phyloP scores from a whole-genome alignment of 768 basidiomycete species.

The Astraeus odoratus region DNA sequence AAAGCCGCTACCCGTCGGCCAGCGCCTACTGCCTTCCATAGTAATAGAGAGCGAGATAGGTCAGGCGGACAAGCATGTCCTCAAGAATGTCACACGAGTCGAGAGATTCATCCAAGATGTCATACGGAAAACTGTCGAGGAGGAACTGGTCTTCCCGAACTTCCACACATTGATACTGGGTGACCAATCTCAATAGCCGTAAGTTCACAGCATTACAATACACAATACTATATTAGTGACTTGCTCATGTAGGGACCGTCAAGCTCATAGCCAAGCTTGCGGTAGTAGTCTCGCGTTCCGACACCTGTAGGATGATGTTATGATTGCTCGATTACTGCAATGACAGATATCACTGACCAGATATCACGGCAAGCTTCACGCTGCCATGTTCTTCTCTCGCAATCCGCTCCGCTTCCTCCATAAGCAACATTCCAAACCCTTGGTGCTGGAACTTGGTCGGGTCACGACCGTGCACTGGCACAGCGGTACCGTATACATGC shows the following conservation, averaged over 20 bases:
- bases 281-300: constrained; percentile 95
- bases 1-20: constrained; percentile 74
- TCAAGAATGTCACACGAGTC: constrained; percentile 93
- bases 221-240: constrained; percentile 38
- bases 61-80: constrained; percentile 88
- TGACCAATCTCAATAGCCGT: constrained; percentile 22
- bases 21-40: constrained; percentile 77
- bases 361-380: constrained; percentile 94
- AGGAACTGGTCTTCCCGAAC: constrained; percentile 94
- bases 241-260: constrained; percentile 99
- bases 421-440: constrained; percentile 94
- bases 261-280: constrained; percentile 86
- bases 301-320: constrained; percentile 51
- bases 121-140: constrained; percentile 89
- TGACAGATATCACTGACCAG: constrained; percentile 46
- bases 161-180: constrained; percentile 74
- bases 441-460: constrained; percentile 97
- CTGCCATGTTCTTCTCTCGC: constrained; percentile 96
- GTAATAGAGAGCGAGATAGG: constrained; percentile 97
- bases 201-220: constrained; percentile 3
- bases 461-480: constrained; percentile 94
- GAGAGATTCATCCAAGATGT: constrained; percentile 95
- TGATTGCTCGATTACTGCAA: not conserved
- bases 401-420: constrained; percentile 99
- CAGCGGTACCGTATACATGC: constrained; percentile 97